These are phyloP conservation scores for Penicillium sp. DNA, from an alignment of 2,329 filamentous ascomycete species.

Conservation along the genomic window DNA sequence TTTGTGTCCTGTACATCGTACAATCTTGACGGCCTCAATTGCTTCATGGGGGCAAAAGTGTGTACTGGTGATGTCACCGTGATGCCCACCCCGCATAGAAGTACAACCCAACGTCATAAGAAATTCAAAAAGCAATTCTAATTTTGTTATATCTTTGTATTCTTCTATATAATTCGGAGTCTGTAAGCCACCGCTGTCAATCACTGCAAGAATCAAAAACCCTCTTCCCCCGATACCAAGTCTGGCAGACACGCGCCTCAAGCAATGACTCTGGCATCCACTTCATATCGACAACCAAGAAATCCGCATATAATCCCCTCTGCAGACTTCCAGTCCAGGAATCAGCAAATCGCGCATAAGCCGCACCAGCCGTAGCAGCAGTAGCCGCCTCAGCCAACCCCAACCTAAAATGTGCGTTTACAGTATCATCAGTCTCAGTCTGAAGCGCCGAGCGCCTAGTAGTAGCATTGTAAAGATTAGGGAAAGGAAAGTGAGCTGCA, in stretches of 20 bases:
- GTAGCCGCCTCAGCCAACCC: conserved; percentile 45
- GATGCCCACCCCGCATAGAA: not conserved
- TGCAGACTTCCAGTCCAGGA: conserved; percentile 42
- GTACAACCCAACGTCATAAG: not conserved
- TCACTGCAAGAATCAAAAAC: conserved; percentile 25
- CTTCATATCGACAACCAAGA: conserved; percentile 47
- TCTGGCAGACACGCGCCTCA: conserved; percentile 43
- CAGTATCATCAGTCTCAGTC: conserved; percentile 38
- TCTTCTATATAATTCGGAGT: not conserved
- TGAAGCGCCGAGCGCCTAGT: conserved; percentile 49
- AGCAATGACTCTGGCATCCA: conserved; percentile 45
- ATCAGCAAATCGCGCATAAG: conserved; percentile 50
- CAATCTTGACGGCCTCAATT: too few relatives aligned
- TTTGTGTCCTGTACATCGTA: not conserved
- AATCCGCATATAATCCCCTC: conserved; percentile 45
- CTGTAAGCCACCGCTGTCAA: not conserved
- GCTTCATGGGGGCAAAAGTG: not conserved
- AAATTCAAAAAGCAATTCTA: too few relatives aligned
- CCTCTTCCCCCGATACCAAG: conserved; percentile 47
- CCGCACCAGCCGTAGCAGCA: conserved; percentile 48
- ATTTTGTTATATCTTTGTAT: not conserved
- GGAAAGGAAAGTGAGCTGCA: conserved; percentile 47
- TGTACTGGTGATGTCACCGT: not conserved
- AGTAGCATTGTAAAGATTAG: conserved; percentile 52
- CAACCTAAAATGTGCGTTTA: conserved; percentile 48